A percentile compares a stretch with the other conserved stretches of the same genome.
Conservation (phyloP, 106 monocot species). For the Alisma plantagoaquatica region DNA sequence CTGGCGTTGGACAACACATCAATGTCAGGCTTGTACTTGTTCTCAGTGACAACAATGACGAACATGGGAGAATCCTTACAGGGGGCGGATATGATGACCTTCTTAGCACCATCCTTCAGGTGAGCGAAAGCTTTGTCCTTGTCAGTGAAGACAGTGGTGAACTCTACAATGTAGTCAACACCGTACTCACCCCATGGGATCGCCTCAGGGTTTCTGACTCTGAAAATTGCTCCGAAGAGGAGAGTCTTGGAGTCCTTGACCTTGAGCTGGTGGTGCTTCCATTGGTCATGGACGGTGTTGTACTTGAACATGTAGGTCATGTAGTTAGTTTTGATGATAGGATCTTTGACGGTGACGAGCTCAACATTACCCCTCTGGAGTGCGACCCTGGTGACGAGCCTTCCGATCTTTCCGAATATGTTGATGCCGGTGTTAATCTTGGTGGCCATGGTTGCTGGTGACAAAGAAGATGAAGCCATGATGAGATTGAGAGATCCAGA, state of each 20-base stretch:
- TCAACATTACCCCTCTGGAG: slow-evolving; percentile 68
- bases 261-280: slow-evolving; percentile 71
- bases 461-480: too few relatives aligned
- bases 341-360: slow-evolving; percentile 82
- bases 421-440: too few relatives aligned
- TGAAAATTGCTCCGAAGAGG: too few relatives aligned
- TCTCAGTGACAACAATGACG: slow-evolving; percentile 70
- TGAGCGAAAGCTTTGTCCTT: slow-evolving; percentile 89
- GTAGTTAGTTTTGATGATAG: slow-evolving; percentile 86
- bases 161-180: slow-evolving; percentile 77
- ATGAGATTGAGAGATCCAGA: too few relatives aligned
- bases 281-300: slow-evolving; percentile 62
- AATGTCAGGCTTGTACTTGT: slow-evolving; percentile 54
- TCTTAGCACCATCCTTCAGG: slow-evolving; percentile 88
- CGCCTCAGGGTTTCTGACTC: slow-evolving; percentile 69
- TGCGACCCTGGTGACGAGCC: slow-evolving; percentile 74
- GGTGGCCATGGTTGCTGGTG: too few relatives aligned
- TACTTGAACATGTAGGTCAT: slow-evolving; percentile 96
- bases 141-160: slow-evolving; percentile 83
- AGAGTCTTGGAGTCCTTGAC: too few relatives aligned
- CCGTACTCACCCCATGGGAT: slow-evolving; percentile 65
- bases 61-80: slow-evolving; percentile 96
- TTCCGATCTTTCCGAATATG: slow-evolving; percentile 66
- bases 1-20: slow-evolving; percentile 65
- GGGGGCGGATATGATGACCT: too few relatives aligned